Conservation (phyloP, 768 basidiomycete species). For the Neoboletus subvelutipes region DNA sequence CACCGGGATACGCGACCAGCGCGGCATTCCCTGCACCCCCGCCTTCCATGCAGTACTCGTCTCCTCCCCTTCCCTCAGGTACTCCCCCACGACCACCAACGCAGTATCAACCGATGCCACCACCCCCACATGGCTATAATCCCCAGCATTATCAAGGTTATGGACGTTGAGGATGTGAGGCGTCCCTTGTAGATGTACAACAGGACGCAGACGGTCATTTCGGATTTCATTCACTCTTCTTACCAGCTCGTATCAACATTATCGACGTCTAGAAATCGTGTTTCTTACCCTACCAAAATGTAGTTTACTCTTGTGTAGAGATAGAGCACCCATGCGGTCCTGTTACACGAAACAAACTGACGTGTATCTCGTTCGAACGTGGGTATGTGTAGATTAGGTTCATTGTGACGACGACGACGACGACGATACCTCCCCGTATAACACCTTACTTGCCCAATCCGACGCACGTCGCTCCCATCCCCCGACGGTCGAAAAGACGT, state of each 20-base stretch:
- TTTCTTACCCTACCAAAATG: too few species aligned
- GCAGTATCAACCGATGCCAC: slow-evolving; percentile 30
- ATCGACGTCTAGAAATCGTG: not conserved
- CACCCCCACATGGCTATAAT: slow-evolving; percentile 33
- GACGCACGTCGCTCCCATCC: slow-evolving; percentile 46
- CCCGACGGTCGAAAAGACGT: slow-evolving; percentile 42
- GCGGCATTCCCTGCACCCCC: slow-evolving; percentile 31
- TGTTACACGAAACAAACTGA: not conserved
- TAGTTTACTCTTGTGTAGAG: not conserved
- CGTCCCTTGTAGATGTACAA: not conserved
- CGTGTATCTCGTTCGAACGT: not conserved
- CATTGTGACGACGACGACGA: not conserved
- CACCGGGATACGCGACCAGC: slow-evolving; percentile 12
- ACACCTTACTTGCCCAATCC: slow-evolving; percentile 45
- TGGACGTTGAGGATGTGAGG: slow-evolving; percentile 19
- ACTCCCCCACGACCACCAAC: slow-evolving; percentile 17
- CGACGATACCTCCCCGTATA: slow-evolving; percentile 41
- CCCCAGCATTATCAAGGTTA: slow-evolving; percentile 33
- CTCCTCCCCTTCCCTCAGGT: slow-evolving; percentile 18
- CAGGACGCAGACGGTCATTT: not conserved
- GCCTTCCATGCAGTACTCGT: slow-evolving; percentile 25
- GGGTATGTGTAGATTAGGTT: not conserved
- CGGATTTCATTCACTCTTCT: not conserved
- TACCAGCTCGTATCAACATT: not conserved
- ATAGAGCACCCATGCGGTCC: not conserved